Evolutionary conservation across 192 early-diverging fungal species (phyloP), one percentile per base, ranked within the genome.

Genomic region (Funneliformis mosseae): DNA sequence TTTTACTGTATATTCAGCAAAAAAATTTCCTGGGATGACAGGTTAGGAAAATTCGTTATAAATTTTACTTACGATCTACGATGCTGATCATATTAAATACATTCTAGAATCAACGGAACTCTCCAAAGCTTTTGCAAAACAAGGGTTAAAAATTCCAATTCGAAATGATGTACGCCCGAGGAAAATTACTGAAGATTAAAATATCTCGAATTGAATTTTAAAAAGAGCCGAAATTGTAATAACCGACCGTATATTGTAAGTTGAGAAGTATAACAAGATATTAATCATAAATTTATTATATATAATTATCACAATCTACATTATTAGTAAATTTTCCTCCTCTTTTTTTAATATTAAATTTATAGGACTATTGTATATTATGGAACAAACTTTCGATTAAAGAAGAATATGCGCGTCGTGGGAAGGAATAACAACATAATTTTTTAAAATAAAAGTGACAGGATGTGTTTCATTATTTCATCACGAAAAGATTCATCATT

Each of bases 21-120:
- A 95, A 84, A 93, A 93, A 75, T 95, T 93, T 76, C 94, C 94
- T 0, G 94, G 94, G 68, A 95, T 95, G 94, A 95, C 92, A 80
- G 93, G 93, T 94, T 88, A 69, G 39, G 18, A 27, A 21, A 39
- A 42, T 69, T 69, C 14, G 9, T 66, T 64, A 64, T 23, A 43
- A 69, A 75, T 7, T 43, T 41, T 10, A 11, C 23, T 38, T 33
- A 50, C 38, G 38, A 59, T n/a, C 28, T 25, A 42, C 12, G 64
- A 21, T 27, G 11, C 48, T 79, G 23, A 81, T 66, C 21, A 81
- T 64, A 62, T 42, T 39, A 80, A 41, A 42, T 23, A n/a, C 11
- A 9, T 74, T 74, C n/a, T 85, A 92, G 94, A 95, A 88, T 95
- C 94, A 16, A 93, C 92, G 8, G 85, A 90, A 23, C 64, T 95